Evolutionary conservation across 257 asterid genomes (phyloP).

Genomic region (Forsythia suspensa): DNA sequence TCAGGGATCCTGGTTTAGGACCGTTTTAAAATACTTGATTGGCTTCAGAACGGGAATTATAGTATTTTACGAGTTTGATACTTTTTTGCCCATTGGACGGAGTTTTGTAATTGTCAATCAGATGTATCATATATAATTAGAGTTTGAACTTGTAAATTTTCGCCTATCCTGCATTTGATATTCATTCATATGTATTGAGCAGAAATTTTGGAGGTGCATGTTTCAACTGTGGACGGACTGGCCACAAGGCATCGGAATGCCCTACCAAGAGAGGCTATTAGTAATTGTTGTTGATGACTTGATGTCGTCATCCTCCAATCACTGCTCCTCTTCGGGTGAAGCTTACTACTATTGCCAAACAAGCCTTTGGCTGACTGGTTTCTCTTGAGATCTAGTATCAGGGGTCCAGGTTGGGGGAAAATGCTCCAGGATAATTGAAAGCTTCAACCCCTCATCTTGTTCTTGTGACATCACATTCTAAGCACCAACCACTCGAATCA

Average conservation of each 20-base stretch:
- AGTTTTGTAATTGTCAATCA: neutral
- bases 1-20: neutral
- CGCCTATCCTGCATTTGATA: neutral
- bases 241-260: conserved; percentile 95
- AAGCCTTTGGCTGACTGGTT: conserved; percentile 20
- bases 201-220: conserved; percentile 82
- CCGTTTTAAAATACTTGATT: neutral
- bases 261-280: conserved; percentile 61
- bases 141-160: neutral
- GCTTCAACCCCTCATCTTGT: neutral
- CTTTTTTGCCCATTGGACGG: neutral
- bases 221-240: conserved; percentile 77
- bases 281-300: conserved; percentile 9
- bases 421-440: neutral
- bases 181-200: conserved; percentile 13
- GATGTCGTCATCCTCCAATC: conserved; percentile 18
- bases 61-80: neutral
- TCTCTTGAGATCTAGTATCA: neutral
- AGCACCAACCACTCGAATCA: neutral
- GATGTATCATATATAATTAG: neutral
- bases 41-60: too few relatives aligned
- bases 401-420: neutral
- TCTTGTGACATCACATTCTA: neutral
- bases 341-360: neutral
- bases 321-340: conserved; percentile 1